These are phyloP conservation scores for Phytophthora citrophthora DNA, from an alignment of 352 stramenopile genomes.

Conservation along the genomic window DNA sequence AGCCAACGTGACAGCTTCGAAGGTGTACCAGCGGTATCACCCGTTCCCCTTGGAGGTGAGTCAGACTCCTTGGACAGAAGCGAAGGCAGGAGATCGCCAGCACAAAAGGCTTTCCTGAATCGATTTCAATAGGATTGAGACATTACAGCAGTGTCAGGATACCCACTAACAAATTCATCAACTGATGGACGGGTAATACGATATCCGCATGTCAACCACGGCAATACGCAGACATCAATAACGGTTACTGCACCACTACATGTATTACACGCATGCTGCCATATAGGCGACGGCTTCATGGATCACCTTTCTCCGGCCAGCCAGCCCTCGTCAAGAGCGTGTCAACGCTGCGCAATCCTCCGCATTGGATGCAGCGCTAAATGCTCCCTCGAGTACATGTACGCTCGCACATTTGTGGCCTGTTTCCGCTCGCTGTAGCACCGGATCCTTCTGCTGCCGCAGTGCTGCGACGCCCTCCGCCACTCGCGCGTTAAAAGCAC, in stretches of 20 bases:
- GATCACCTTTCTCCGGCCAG: no score
- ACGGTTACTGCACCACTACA: no score
- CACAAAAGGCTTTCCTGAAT: conserved; percentile 70
- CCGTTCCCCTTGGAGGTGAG: background rate
- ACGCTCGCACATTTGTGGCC: conserved; percentile 30
- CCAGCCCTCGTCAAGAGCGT: conserved; percentile 6
- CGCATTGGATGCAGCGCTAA: conserved; percentile 23
- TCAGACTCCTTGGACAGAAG: conserved; percentile 18
- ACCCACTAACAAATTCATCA: no score
- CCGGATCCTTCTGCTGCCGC: conserved; percentile 12
- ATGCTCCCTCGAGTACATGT: conserved; percentile 12
- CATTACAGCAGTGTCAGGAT: background rate
- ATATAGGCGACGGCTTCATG: no score
- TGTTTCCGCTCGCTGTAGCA: conserved; percentile 19
- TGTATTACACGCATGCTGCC: no score
- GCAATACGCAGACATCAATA: no score
- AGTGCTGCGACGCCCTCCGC: background rate
- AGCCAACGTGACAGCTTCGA: conserved; percentile 3
- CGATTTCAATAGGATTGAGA: conserved; percentile 20
- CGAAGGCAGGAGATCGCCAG: conserved; percentile 48
- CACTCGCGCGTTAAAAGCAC: conserved; percentile 15
- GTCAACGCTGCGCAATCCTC: conserved; percentile 18
- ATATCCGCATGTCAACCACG: no score
- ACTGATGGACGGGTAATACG: no score
- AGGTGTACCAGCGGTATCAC: background rate